These are phyloP conservation scores for Thermomucor indicae-seudaticae DNA, from an alignment of 371 early-diverging fungal genomes.

Conservation along the genomic window DNA sequence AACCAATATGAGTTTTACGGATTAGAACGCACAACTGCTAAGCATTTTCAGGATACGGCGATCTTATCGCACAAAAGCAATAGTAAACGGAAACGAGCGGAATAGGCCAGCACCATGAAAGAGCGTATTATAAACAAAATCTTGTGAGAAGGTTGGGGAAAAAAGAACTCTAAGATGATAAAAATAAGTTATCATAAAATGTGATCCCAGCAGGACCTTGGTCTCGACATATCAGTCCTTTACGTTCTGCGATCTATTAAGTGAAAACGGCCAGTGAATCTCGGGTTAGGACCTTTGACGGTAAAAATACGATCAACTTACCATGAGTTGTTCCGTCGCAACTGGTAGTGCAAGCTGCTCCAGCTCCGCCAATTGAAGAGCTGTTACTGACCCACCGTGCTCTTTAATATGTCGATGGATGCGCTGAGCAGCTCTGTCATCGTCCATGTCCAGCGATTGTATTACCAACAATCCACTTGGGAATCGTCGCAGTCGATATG, in stretches of 20 bases:
- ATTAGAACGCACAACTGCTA: too few relatives aligned
- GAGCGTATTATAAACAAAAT: not conserved
- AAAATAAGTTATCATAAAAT: constrained; percentile 75
- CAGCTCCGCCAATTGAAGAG: constrained; percentile 65
- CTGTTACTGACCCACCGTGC: constrained; percentile 53
- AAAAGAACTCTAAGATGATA: constrained; percentile 2
- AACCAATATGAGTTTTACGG: too few relatives aligned
- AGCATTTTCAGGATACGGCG: too few relatives aligned
- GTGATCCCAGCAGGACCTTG: constrained; percentile 78
- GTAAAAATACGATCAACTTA: constrained; percentile 17
- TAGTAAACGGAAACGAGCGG: too few relatives aligned
- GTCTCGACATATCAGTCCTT: constrained; percentile 81
- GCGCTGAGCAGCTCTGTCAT: constrained; percentile 62
- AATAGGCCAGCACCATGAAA: too few relatives aligned
- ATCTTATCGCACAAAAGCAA: too few relatives aligned
- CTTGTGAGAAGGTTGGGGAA: not conserved
- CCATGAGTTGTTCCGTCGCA: constrained; percentile 73
- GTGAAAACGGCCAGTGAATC: constrained; percentile 1
- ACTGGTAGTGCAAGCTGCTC: constrained; percentile 65
- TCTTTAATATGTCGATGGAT: constrained; percentile 53
- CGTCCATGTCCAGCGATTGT: constrained; percentile 66
- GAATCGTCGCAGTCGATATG: constrained; percentile 71
- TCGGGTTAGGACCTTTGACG: not conserved
- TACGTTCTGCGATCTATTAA: constrained; percentile 68
- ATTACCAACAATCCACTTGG: constrained; percentile 76